Evolutionary conservation across 371 early-diverging fungal genomes (phyloP).

Genomic region (Neoconidiobolus thromboides): DNA sequence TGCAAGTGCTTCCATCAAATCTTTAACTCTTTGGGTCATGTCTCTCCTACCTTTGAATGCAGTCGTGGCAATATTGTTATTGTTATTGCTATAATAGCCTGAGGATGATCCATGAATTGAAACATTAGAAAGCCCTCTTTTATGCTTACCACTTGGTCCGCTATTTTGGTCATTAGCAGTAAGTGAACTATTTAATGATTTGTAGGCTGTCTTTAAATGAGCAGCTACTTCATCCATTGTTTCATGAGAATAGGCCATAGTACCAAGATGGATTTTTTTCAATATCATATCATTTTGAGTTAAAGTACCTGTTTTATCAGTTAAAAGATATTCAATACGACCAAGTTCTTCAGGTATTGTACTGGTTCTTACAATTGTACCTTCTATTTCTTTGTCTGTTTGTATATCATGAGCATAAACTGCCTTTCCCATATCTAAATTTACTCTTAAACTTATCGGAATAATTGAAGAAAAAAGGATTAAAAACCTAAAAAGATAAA

Average conservation of each 20-base stretch:
- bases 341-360: slow-evolving; percentile 99
- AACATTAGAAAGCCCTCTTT: neutral
- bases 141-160: neutral
- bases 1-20: slow-evolving; percentile 71
- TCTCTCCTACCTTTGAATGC: slow-evolving; percentile 36
- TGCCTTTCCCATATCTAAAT: slow-evolving; percentile 93
- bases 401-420: slow-evolving; percentile 75
- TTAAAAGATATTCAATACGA: slow-evolving; percentile 86
- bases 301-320: slow-evolving; percentile 99
- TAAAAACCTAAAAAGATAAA: slow-evolving; percentile 84
- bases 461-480: slow-evolving; percentile 96
- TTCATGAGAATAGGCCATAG: slow-evolving; percentile 79
- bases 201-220: slow-evolving; percentile 11
- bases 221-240: slow-evolving; percentile 70
- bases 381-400: slow-evolving; percentile 57
- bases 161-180: neutral
- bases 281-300: slow-evolving; percentile 99
- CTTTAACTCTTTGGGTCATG: slow-evolving; percentile 50
- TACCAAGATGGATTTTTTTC: slow-evolving; percentile 93
- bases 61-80: neutral
- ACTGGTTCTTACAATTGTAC: slow-evolving; percentile 84
- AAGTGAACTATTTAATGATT: neutral
- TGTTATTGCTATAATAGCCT: too few species aligned
- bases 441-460: slow-evolving; percentile 93
- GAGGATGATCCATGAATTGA: neutral